Percentiles rank a stretch among this genome's conserved stretches.
These are phyloP conservation scores for Pseudevernia furfuracea DNA, from an alignment of 495 filamentous ascomycete genomes.

Conservation along the genomic window DNA sequence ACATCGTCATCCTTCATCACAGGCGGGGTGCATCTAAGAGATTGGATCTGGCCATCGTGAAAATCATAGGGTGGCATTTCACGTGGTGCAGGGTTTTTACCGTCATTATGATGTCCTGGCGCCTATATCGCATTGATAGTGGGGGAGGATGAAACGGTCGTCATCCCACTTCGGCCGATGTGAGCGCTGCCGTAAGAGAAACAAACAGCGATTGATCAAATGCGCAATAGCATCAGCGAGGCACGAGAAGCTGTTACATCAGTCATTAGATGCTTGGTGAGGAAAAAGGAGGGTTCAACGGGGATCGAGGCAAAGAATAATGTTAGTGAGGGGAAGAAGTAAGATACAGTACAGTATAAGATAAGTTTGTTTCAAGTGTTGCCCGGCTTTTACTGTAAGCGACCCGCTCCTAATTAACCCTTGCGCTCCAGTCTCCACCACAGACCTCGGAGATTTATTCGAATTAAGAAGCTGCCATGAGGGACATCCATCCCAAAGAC, in stretches of 20 bases:
- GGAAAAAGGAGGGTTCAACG: neutral
- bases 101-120: constrained; percentile 1
- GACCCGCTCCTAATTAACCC: neutral
- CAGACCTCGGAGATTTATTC: neutral
- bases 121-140: neutral
- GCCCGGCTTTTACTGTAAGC: neutral
- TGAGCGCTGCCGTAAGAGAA: neutral
- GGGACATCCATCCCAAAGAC: neutral
- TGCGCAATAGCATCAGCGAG: neutral
- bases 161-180: neutral
- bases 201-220: neutral
- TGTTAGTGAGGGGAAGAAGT: neutral
- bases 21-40: neutral
- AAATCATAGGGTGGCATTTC: neutral
- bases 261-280: neutral
- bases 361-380: constrained; percentile 1
- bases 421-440: neutral
- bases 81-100: neutral
- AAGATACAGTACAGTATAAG: too few species aligned
- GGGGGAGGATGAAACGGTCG: neutral
- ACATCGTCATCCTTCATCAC: neutral
- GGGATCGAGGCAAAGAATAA: too few species aligned
- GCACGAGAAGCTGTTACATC: neutral
- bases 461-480: neutral
- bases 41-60: neutral